Evolutionary conservation across 208 protist genomes (phyloP), one percentile per base, ranked within the genome.

Genomic region (Leishmania aethiopica): DNA sequence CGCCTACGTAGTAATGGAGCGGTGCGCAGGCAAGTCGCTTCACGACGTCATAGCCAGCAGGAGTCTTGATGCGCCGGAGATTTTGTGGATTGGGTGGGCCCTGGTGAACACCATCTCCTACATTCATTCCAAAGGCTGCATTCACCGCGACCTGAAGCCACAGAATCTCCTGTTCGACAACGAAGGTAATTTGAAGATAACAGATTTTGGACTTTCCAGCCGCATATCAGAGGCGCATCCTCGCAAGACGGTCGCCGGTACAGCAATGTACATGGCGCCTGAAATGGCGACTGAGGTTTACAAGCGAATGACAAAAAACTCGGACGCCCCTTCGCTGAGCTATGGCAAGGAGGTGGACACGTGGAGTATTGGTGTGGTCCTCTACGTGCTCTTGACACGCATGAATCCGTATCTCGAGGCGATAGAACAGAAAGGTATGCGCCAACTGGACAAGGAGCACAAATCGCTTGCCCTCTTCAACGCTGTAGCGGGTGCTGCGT

Each of bases 141-240:
- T 98, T 82, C 95, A 98, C 69, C 84, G 96, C 42, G 96, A 98
- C 74, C 77, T 98, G 62, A 98, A 98, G 82, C 94, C 95, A 62
- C 92, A 96, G 69, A 98, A 98, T 85, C 87, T 98, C 22, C 84
- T 98, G 55, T 97, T 98, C 82, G 96, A 98, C 81, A 87, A 87
- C 79, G 81, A 95, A 53, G 95, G 95, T 13, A 97, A 96, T 73
- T 79, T 98, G 51, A 98, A 98, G 84, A 92, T 98, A n/a, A 97
- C 94, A 45, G 96, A 98, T 82, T 98, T 98, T 86, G 96, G 96
- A 22, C 86, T 98, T 32, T 95, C 92, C 8, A 97, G 92, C 78
- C 83, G 91, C 49, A 94, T 97, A 70, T 91, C 89, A 13, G 92
- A 97, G 32, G 83, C 85, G 17, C 88, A 96, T 72, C 92, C 93